Conservation (phyloP, 2,329 filamentous ascomycete genomes). For the Aspergillus ibericus region DNA sequence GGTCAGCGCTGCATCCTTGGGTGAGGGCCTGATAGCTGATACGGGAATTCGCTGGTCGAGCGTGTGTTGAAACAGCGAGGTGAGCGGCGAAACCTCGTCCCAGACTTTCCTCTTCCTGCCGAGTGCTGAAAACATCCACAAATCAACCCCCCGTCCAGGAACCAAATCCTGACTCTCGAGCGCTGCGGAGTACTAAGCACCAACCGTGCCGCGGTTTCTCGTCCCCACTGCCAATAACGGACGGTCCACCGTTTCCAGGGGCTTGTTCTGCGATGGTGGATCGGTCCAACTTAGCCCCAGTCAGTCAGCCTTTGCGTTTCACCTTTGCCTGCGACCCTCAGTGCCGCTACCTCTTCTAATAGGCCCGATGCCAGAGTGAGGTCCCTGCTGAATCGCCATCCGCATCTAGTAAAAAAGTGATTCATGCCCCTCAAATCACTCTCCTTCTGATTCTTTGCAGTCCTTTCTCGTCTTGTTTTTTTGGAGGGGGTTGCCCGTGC, state of each 20-base stretch:
- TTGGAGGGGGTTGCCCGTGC: constrained; percentile 3
- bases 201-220: neutral
- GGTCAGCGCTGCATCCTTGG: neutral
- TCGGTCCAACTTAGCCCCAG: constrained; percentile 11
- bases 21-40: neutral
- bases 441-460: neutral
- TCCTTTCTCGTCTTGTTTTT: constrained; percentile 1
- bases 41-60: neutral
- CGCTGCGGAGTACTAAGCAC: neutral
- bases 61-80: neutral
- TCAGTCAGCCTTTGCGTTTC: constrained; percentile 16
- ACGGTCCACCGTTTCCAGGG: constrained; percentile 11
- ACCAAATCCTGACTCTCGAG: neutral
- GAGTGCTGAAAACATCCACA: neutral
- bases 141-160: neutral
- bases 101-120: no score
- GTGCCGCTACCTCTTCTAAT: constrained; percentile 12
- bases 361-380: constrained; percentile 14
- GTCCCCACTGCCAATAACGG: constrained; percentile 5
- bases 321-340: constrained; percentile 11
- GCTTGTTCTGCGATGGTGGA: constrained; percentile 7
- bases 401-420: constrained; percentile 19
- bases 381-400: constrained; percentile 19
- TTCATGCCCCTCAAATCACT: neutral
- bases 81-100: neutral